Evolutionary conservation across 805 yeast species (phyloP).

Genomic region (Metschnikowia koreensis): DNA sequence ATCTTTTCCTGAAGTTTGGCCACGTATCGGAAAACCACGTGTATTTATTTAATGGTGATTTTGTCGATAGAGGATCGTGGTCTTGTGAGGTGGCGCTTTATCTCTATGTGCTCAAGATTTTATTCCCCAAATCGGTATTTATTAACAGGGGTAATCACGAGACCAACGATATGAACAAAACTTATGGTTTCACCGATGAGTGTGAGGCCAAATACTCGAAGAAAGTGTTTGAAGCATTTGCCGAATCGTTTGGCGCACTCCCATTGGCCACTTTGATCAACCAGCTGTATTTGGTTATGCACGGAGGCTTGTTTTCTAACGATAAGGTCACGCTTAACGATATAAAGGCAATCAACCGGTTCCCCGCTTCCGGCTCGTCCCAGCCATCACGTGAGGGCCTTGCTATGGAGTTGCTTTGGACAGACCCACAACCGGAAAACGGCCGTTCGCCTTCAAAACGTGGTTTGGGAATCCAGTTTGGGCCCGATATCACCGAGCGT

Average conservation of each 20-base stretch:
- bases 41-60: constrained; percentile 93
- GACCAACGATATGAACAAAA: constrained; percentile 93
- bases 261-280: constrained; percentile 86
- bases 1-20: constrained; percentile 75
- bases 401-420: constrained; percentile 96
- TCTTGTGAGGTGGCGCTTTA: constrained; percentile 91
- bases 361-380: constrained; percentile 46
- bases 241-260: constrained; percentile 79
- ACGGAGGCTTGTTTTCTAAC: constrained; percentile 90
- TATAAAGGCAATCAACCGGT: constrained; percentile 67
- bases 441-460: constrained; percentile 90
- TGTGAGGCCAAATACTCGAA: constrained; percentile 87
- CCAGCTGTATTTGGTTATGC: constrained; percentile 80
- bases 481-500: constrained; percentile 85
- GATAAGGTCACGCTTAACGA: constrained; percentile 71
- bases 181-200: constrained; percentile 95
- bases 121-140: constrained; percentile 67
- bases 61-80: constrained; percentile 98
- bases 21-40: constrained; percentile 62
- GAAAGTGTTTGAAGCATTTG: constrained; percentile 74
- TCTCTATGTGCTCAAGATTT: constrained; percentile 71
- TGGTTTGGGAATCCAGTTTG: constrained; percentile 95
- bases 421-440: constrained; percentile 79
- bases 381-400: constrained; percentile 91
- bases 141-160: constrained; percentile 96